Base-by-base conservation (phyloP, 179 eudicot species). In the Beta macrorhiza region DNA sequence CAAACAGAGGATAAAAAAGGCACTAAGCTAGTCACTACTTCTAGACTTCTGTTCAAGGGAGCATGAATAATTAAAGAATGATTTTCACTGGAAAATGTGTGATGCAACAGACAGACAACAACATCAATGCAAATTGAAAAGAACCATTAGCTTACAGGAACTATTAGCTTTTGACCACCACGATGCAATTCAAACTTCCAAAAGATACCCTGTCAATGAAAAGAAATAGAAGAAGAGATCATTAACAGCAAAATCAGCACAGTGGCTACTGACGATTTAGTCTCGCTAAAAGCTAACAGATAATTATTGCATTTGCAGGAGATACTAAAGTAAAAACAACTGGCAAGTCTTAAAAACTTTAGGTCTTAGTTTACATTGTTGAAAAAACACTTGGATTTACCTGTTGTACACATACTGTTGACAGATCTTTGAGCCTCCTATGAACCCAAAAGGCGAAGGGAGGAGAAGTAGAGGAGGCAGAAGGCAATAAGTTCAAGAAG, bases 131-230 rank as follows among this genome's bases (percentile, higher is more conserved):
- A 47, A 16, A 37, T 0, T 44, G 14, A 0, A 49, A 47, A 53
- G 45, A 20, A 19, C 65, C 7, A 16, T 37, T 37, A 45, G 32
- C 94, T 94, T 90, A 96, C 99, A 80, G 99, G 99, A 85, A 96
- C 83, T 67, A 92, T 89, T 78, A 96, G 74, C 89, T 92, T 96
- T 79, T 96, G 99, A 75, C 97, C 95, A 19, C 93, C 98, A 20
- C 99, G 97, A 83, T 91, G 97, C 75, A 96, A 85, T 83, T 96
- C 99, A 68, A 96, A 86, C 87, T 87, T 94, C 99, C 99, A 96
- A 87, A 87, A 85, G 45, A 94, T 83, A 63, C 99, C 99, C 99
- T 96, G 79, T 72, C 67, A 84, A 71, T 16, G 75, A 80, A 67
- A 55, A 13, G 44, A 22, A 4, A 61, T 45, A 32, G n/a, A 59